Conservation (phyloP, 306 rosid genomes). For the Malus domestica region DNA sequence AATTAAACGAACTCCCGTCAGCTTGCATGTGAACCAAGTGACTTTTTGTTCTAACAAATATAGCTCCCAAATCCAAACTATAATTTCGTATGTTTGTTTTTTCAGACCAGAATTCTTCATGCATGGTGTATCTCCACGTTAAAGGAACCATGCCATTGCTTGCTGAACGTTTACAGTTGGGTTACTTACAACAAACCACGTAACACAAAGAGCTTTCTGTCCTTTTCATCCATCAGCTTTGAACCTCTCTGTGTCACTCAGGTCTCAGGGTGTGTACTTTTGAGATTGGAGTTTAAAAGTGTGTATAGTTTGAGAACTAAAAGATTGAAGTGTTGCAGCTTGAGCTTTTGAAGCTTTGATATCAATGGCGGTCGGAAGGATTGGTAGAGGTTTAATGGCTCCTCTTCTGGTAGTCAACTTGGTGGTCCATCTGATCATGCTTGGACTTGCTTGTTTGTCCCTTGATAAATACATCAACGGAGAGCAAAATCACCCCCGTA, state of each 20-base stretch:
- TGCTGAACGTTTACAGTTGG: constrained; percentile 1
- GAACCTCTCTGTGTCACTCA: neutral
- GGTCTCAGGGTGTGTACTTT: neutral
- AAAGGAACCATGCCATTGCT: neutral
- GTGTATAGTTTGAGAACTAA: neutral
- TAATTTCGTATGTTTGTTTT: neutral
- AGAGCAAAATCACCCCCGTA: constrained; percentile 38
- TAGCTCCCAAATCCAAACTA: neutral
- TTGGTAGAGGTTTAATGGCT: constrained; percentile 23
- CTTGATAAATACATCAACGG: constrained; percentile 38
- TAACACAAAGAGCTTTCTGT: neutral
- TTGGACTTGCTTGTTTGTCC: constrained; percentile 42
- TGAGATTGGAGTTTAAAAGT: neutral
- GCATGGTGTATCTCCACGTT: constrained; percentile 1
- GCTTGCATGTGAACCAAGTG: neutral
- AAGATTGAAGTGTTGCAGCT: neutral
- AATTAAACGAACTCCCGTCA: neutral
- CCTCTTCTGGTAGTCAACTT: constrained; percentile 32
- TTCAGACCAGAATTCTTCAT: neutral
- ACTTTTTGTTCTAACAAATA: neutral
- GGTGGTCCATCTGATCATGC: constrained; percentile 21
- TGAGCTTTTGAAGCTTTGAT: neutral
- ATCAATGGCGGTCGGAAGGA: constrained; percentile 24
- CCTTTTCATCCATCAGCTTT: constrained; percentile 1
- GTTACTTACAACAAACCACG: constrained; percentile 13